These are phyloP conservation scores for Ogataea dorogensis DNA, from an alignment of 805 yeast species.

Conservation along the genomic window DNA sequence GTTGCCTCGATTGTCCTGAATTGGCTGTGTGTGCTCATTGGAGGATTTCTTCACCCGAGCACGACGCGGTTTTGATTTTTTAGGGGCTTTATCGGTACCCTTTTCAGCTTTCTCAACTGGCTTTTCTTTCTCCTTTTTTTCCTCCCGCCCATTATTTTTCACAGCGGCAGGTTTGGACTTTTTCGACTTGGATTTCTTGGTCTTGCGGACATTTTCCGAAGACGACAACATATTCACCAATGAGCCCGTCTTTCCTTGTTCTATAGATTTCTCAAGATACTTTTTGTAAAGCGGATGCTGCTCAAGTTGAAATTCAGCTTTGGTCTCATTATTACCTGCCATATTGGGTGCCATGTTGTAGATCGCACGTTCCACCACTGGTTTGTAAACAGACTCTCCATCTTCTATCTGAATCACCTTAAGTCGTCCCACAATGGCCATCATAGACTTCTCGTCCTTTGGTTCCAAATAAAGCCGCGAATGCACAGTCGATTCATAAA, in stretches of 20 bases:
- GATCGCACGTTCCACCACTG: slow-evolving; percentile 38
- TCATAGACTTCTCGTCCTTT: slow-evolving; percentile 28
- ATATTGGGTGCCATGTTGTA: too few species aligned
- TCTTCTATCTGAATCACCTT: background rate
- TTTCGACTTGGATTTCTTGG: slow-evolving; percentile 8
- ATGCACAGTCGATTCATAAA: slow-evolving; percentile 29
- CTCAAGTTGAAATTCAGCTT: too few species aligned
- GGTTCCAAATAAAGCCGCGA: slow-evolving; percentile 44
- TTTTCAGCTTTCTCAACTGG: slow-evolving; percentile 1
- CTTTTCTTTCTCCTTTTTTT: slow-evolving; percentile 9
- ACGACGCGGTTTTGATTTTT: slow-evolving; percentile 5
- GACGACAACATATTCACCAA: background rate
- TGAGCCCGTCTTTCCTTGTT: background rate
- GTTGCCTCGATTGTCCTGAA: slow-evolving; percentile 23
- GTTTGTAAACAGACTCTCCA: slow-evolving; percentile 29
- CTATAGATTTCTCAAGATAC: background rate
- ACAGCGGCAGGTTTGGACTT: too few species aligned
- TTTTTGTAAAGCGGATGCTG: background rate
- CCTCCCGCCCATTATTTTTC: slow-evolving; percentile 4
- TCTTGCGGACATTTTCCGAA: slow-evolving; percentile 3
- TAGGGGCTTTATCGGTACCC: background rate
- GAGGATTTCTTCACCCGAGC: background rate
- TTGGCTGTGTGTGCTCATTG: slow-evolving; percentile 7
- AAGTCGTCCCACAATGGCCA: slow-evolving; percentile 1
- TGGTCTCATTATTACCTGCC: too few species aligned